Conservation (phyloP, 2,329 filamentous ascomycete genomes). For the Thielaviopsis ethacetica region DNA sequence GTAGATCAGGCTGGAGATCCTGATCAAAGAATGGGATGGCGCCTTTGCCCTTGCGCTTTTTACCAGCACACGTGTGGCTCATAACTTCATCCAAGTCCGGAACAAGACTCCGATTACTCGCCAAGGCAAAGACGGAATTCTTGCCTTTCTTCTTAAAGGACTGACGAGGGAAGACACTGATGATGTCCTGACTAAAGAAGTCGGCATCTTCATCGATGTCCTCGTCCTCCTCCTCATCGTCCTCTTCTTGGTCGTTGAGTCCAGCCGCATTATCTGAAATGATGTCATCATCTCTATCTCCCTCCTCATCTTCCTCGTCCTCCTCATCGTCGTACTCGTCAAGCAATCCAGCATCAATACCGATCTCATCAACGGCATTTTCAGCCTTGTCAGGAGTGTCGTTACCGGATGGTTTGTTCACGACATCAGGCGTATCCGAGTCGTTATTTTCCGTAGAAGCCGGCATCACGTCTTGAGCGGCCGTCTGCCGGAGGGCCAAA, state of each 20-base stretch:
- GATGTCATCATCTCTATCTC: not conserved
- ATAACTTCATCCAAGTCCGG: not conserved
- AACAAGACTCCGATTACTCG: not conserved
- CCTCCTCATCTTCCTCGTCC: not conserved
- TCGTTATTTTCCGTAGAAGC: not conserved
- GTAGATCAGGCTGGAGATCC: conserved; percentile 50
- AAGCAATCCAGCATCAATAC: conserved; percentile 44
- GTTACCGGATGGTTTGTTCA: not conserved
- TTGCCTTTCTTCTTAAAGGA: not conserved
- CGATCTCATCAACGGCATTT: not conserved
- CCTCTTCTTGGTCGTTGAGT: not conserved
- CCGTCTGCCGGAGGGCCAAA: not conserved
- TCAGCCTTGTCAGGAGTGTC: not conserved
- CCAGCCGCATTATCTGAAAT: not conserved
- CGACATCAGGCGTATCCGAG: not conserved
- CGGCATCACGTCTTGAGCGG: not conserved
- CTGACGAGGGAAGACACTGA: conserved; percentile 4
- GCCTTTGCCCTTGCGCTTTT: conserved; percentile 38
- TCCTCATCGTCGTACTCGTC: conserved; percentile 29
- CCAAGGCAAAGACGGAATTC: not conserved
- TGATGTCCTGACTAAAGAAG: conserved; percentile 6
- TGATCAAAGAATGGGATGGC: conserved; percentile 2
- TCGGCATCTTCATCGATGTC: not conserved
- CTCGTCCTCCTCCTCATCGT: not conserved
- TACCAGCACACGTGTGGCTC: conserved; percentile 17